Evolutionary conservation across 257 asterid genomes (phyloP).

Genomic region (Echites panduratus): DNA sequence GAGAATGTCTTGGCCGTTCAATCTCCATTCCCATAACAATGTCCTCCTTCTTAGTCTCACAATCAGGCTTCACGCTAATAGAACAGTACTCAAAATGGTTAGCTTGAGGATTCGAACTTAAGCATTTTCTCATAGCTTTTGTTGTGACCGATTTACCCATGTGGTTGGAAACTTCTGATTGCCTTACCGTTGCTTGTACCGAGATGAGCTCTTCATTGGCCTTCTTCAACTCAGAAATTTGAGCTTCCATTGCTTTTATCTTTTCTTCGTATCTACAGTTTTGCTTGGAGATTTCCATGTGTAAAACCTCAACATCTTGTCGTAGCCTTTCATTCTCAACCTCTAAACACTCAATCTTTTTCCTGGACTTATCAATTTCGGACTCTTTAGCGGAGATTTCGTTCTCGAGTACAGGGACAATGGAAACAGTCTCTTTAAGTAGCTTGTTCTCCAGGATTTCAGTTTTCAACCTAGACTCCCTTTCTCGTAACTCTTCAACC

Average conservation of each 20-base stretch:
- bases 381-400: conserved; percentile 46
- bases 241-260: conserved; percentile 42
- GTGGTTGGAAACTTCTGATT: conserved; percentile 27
- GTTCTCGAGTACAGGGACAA: conserved; percentile 63
- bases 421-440: conserved; percentile 52
- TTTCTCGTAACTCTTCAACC: conserved; percentile 58
- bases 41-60: conserved; percentile 46
- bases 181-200: conserved; percentile 31
- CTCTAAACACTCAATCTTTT: conserved; percentile 66
- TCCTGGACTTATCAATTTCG: conserved; percentile 40
- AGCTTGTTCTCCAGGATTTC: conserved; percentile 67
- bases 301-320: conserved; percentile 61
- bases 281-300: conserved; percentile 50
- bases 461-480: conserved; percentile 69
- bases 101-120: conserved; percentile 20
- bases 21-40: conserved; percentile 15
- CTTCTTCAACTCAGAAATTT: conserved; percentile 43
- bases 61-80: conserved; percentile 22
- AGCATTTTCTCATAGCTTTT: conserved; percentile 52
- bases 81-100: neutral
- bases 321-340: conserved; percentile 63
- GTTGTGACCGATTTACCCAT: conserved; percentile 15
- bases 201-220: conserved; percentile 37
- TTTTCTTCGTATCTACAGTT: conserved; percentile 51
- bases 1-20: conserved; percentile 45